Conservation (phyloP, 345 rosid species). For the Eucalyptus polybractea region DNA sequence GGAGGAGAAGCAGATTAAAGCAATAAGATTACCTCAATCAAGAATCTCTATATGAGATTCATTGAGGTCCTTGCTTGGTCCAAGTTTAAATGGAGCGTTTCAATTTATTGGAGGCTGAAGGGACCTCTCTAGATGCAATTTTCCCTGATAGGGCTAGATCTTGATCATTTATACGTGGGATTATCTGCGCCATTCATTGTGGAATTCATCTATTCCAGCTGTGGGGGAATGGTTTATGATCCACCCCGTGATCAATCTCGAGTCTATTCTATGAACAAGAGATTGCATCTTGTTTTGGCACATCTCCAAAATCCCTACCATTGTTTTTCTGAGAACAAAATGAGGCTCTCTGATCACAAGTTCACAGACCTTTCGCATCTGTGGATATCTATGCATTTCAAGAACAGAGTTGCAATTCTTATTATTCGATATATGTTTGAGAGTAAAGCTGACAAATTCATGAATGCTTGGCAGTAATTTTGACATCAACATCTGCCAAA, state of each 20-base stretch:
- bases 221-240: not conserved
- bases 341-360: not conserved
- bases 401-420: not conserved
- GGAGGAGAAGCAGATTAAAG: conserved; percentile 4
- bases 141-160: not conserved
- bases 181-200: not conserved
- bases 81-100: not conserved
- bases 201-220: not conserved
- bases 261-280: not conserved
- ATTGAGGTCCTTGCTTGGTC: not conserved
- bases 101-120: not conserved
- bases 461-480: not conserved
- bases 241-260: not conserved
- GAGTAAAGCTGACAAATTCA: not conserved
- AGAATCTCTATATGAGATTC: not conserved
- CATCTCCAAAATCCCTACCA: not conserved
- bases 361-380: not conserved
- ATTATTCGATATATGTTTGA: not conserved
- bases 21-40: not conserved
- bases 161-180: not conserved
- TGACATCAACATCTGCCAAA: not conserved
- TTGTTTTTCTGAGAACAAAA: not conserved
- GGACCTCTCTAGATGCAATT: not conserved
- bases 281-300: not conserved
- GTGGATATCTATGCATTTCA: not conserved